Evolutionary conservation across 257 asterid genomes (phyloP).

Genomic region (Solanum sejunctum): DNA sequence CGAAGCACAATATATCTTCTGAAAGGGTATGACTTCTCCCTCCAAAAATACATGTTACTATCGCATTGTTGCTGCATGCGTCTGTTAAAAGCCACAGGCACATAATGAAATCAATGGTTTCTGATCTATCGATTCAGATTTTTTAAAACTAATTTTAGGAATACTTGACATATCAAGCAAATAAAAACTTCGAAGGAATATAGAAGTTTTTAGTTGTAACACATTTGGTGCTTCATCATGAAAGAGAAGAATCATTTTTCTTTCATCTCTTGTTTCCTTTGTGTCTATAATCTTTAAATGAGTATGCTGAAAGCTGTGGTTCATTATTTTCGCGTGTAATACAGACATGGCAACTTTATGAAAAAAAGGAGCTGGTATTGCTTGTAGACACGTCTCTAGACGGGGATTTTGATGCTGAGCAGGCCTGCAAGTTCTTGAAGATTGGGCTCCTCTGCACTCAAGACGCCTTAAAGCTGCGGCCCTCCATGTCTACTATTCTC

Average conservation of each 20-base stretch:
- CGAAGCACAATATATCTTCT: too few relatives aligned
- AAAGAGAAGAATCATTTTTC: neutral
- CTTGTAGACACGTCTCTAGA: conserved; percentile 58
- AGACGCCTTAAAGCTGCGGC: conserved; percentile 76
- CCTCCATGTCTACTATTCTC: conserved; percentile 74
- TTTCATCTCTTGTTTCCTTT: neutral
- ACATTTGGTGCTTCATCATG: too few relatives aligned
- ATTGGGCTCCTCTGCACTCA: conserved; percentile 91
- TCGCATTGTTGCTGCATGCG: too few relatives aligned
- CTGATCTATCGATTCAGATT: too few relatives aligned
- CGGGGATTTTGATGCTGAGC: conserved; percentile 71
- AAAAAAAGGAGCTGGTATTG: conserved; percentile 43
- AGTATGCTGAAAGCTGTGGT: neutral
- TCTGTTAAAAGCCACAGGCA: too few relatives aligned
- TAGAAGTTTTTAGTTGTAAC: too few relatives aligned
- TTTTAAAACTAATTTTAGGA: too few relatives aligned
- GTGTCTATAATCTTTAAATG: neutral
- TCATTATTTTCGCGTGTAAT: neutral
- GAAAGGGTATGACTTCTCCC: too few relatives aligned
- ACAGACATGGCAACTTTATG: conserved; percentile 83
- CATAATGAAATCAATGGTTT: too few relatives aligned
- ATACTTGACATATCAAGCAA: too few relatives aligned
- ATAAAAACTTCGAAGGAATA: too few relatives aligned
- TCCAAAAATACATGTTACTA: too few relatives aligned
- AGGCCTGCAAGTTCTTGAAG: conserved; percentile 73